These are phyloP conservation scores for Paracamarosporium sp. DNA, from an alignment of 2,329 filamentous ascomycete species.

Conservation along the genomic window DNA sequence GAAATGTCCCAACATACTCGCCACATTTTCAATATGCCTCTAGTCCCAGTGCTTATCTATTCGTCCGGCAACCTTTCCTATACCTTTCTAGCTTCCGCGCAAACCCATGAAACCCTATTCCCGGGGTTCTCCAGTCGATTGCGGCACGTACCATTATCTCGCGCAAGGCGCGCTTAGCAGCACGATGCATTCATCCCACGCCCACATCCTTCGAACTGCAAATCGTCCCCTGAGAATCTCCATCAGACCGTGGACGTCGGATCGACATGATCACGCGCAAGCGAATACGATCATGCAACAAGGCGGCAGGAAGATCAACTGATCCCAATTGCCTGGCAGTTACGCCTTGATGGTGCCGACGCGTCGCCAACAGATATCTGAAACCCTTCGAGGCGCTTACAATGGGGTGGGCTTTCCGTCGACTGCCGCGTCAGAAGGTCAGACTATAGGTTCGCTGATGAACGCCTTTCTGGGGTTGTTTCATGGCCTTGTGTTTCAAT, in stretches of 20 bases:
- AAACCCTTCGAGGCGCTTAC: background rate
- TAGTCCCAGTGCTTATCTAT: background rate
- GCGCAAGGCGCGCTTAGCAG: conserved; percentile 7
- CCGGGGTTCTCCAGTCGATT: background rate
- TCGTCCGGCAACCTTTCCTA: background rate
- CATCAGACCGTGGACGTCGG: conserved; percentile 4
- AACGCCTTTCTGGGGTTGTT: background rate
- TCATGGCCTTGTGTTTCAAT: background rate
- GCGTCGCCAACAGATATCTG: background rate
- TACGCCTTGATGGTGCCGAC: background rate
- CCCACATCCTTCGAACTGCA: background rate
- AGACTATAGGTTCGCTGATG: conserved; percentile 2
- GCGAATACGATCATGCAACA: background rate
- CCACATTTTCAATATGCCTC: background rate
- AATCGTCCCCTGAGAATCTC: background rate
- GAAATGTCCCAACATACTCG: background rate
- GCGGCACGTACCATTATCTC: background rate
- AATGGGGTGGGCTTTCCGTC: background rate
- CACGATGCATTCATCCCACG: conserved; percentile 7
- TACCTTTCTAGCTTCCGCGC: background rate
- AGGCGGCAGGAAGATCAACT: background rate
- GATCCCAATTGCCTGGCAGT: background rate
- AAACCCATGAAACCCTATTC: background rate
- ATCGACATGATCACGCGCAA: background rate
- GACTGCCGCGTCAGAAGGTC: background rate